phyloP scores from a whole-genome alignment of 108 stramenopile genomes.

The Skeletonema costatum region DNA sequence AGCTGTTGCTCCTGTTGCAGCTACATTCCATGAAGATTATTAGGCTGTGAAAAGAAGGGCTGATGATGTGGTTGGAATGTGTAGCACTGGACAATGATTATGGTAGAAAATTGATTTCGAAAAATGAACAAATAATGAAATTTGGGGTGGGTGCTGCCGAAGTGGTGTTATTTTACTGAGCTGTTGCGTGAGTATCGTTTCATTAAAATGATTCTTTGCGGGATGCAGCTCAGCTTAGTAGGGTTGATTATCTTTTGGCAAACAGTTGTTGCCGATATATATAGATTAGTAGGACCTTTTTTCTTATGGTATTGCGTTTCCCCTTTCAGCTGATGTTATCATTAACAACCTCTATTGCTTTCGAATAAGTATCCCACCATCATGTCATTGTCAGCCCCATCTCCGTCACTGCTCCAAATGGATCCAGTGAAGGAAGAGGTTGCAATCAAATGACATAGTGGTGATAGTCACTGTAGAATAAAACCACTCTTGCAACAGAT shows the following conservation, averaged over 20 bases:
- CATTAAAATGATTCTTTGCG: background rate
- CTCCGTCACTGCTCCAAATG: no score
- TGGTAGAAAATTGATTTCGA: background rate
- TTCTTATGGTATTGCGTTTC: background rate
- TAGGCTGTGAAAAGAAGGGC: background rate
- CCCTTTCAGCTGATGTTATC: no score
- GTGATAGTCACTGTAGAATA: no score
- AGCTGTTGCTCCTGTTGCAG: slow-evolving; percentile 31
- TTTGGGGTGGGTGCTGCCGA: background rate
- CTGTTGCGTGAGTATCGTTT: background rate
- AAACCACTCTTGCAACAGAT: no score
- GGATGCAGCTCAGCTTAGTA: background rate
- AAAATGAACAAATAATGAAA: background rate
- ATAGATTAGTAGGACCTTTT: background rate
- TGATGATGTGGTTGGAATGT: background rate
- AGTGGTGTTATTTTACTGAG: background rate
- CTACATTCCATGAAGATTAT: slow-evolving; percentile 22
- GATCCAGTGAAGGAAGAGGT: no score
- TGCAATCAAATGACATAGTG: no score
- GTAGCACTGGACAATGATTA: background rate
- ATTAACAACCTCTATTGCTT: no score
- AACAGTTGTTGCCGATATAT: background rate
- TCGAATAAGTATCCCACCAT: no score
- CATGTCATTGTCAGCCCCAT: no score
- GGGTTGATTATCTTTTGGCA: background rate